These are phyloP conservation scores for Kuraishia hungarica DNA, from an alignment of 805 yeast species.

Conservation along the genomic window DNA sequence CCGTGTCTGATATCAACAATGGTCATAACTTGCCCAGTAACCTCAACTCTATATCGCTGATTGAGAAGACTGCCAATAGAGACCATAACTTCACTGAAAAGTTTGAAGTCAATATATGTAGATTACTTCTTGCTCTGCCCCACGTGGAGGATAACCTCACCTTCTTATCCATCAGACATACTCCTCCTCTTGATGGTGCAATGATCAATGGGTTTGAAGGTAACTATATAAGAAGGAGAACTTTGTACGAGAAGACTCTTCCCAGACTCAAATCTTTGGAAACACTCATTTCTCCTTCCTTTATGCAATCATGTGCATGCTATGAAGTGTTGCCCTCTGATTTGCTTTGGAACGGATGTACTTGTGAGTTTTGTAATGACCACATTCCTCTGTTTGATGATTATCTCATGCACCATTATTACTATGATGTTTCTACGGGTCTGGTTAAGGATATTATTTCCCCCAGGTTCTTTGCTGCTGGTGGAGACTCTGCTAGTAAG, in stretches of 20 bases:
- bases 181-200: slow-evolving; percentile 48
- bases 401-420: slow-evolving; percentile 56
- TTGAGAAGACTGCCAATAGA: slow-evolving; percentile 22
- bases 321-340: slow-evolving; percentile 68
- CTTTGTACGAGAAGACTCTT: slow-evolving; percentile 36
- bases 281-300: slow-evolving; percentile 46
- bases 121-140: slow-evolving; percentile 29
- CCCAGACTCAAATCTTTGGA: slow-evolving; percentile 35
- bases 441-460: slow-evolving; percentile 54
- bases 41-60: slow-evolving; percentile 28
- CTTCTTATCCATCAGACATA: slow-evolving; percentile 45
- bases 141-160: slow-evolving; percentile 20
- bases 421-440: slow-evolving; percentile 36
- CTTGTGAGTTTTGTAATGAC: slow-evolving; percentile 44
- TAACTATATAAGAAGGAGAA: slow-evolving; percentile 52
- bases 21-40: slow-evolving; percentile 19
- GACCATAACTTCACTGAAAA: slow-evolving; percentile 41
- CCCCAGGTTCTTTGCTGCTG: slow-evolving; percentile 44
- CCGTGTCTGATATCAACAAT: slow-evolving; percentile 14
- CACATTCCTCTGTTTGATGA: slow-evolving; percentile 46
- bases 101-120: slow-evolving; percentile 43
- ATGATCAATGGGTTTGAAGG: slow-evolving; percentile 67
- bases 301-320: slow-evolving; percentile 51
- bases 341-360: slow-evolving; percentile 72
- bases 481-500: slow-evolving; percentile 33